Conservation (phyloP, 805 yeast genomes). For the Candida quercuum region DNA sequence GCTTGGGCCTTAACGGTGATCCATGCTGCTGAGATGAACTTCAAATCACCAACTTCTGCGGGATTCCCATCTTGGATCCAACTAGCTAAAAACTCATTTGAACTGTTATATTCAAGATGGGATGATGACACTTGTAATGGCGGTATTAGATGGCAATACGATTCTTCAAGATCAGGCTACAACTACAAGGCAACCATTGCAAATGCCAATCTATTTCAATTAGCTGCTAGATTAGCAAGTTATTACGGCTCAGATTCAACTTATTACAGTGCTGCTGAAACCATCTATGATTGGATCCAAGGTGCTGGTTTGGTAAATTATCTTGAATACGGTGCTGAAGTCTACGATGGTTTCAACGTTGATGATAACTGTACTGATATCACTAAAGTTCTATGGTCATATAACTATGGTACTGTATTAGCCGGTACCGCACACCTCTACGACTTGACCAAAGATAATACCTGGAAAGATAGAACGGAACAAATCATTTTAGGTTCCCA, state of each 20-base stretch:
- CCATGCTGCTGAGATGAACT: slow-evolving; percentile 57
- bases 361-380: slow-evolving; percentile 55
- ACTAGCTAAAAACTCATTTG: slow-evolving; percentile 52
- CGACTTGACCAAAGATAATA: slow-evolving; percentile 57
- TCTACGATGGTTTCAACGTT: slow-evolving; percentile 70
- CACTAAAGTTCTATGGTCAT: slow-evolving; percentile 68
- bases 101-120: slow-evolving; percentile 56
- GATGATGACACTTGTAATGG: slow-evolving; percentile 51
- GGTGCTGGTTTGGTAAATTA: slow-evolving; percentile 41
- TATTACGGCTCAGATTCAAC: slow-evolving; percentile 48
- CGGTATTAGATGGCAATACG: slow-evolving; percentile 69
- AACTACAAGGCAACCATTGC: slow-evolving; percentile 59
- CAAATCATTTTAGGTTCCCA: slow-evolving; percentile 20
- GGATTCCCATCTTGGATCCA: slow-evolving; percentile 44
- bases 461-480: slow-evolving; percentile 38
- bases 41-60: slow-evolving; percentile 39
- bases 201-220: slow-evolving; percentile 58
- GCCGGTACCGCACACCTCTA: slow-evolving; percentile 73
- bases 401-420: slow-evolving; percentile 71
- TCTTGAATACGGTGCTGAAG: slow-evolving; percentile 27
- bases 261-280: slow-evolving; percentile 46
- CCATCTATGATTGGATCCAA: slow-evolving; percentile 55
- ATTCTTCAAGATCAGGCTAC: slow-evolving; percentile 55
- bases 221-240: slow-evolving; percentile 59
- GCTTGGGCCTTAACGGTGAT: slow-evolving; percentile 63